Conservation (phyloP, 352 stramenopile genomes). For the Phytophthora pistaciae region DNA sequence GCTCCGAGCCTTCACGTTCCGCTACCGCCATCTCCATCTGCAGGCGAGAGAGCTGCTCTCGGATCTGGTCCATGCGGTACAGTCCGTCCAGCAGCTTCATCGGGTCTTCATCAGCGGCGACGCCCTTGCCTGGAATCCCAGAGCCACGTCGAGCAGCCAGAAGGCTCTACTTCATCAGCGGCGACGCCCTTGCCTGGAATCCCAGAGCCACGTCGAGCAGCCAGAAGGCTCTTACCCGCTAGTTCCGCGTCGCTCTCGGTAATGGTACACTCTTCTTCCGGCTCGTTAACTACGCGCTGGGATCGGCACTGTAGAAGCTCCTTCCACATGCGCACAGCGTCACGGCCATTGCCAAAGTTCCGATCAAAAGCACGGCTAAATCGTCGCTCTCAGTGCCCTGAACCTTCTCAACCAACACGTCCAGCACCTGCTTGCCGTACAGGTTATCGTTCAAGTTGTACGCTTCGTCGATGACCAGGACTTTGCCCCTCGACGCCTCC, state of each 20-base stretch:
- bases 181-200: conserved; percentile 16
- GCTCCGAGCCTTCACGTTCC: conserved; percentile 61
- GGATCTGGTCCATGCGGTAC: conserved; percentile 74
- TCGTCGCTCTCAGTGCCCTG: conserved; percentile 91
- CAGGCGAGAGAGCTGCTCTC: conserved; percentile 56
- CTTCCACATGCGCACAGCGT: conserved; percentile 83
- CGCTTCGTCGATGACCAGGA: conserved; percentile 95
- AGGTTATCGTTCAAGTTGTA: conserved; percentile 89
- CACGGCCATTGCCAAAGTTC: conserved; percentile 93
- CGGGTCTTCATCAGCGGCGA: conserved; percentile 45
- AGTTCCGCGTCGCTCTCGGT: conserved; percentile 51
- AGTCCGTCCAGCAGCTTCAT: conserved; percentile 61
- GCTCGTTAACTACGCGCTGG: conserved; percentile 57
- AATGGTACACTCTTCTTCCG: conserved; percentile 64
- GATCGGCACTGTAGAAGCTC: conserved; percentile 41
- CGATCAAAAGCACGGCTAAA: conserved; percentile 92
- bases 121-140: conserved; percentile 20
- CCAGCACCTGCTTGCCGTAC: conserved; percentile 79
- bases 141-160: conserved; percentile 38
- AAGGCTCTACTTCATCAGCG: conserved; percentile 42
- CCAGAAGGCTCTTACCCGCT: conserved; percentile 42
- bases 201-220: conserved; percentile 35
- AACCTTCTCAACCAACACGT: conserved; percentile 93
- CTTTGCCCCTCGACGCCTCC: conserved; percentile 85
- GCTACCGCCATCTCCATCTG: conserved; percentile 69